Percentiles rank a stretch among this genome's conserved stretches.
Evolutionary conservation across 306 rosid species (phyloP).

Genomic region (Rosa rugosa): DNA sequence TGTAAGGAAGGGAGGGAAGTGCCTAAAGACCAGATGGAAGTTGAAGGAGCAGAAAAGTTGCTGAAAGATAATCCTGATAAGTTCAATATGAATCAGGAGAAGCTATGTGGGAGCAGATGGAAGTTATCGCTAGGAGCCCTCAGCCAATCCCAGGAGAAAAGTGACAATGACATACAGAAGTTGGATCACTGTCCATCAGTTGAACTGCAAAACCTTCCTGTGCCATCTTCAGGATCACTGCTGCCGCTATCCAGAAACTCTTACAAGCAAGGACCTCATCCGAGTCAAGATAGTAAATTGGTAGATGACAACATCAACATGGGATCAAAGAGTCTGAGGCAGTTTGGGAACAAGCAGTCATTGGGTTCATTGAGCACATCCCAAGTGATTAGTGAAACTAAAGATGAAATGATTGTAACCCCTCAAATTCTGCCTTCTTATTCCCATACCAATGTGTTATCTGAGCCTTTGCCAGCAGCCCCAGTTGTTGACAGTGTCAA

Average conservation of each 20-base stretch:
- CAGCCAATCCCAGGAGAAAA: conserved; percentile 16
- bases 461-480: not conserved
- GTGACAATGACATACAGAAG: conserved; percentile 10
- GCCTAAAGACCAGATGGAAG: conserved; percentile 16
- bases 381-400: not conserved
- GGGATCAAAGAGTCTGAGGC: conserved; percentile 14
- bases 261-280: conserved; percentile 1
- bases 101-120: conserved; percentile 21
- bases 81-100: conserved; percentile 21
- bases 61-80: conserved; percentile 8
- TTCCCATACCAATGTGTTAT: not conserved
- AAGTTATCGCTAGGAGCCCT: conserved; percentile 27
- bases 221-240: conserved; percentile 5
- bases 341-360: conserved; percentile 10
- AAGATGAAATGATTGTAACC: not conserved
- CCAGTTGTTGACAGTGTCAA: not conserved
- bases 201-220: not conserved
- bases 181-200: conserved; percentile 2
- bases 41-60: conserved; percentile 16
- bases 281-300: conserved; percentile 3
- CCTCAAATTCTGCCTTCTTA: conserved; percentile 4
- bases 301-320: not conserved
- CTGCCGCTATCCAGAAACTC: conserved; percentile 5
- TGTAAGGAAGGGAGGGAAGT: conserved; percentile 12
- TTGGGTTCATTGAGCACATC: conserved; percentile 7